Percentiles rank a stretch among this genome's conserved stretches.
Evolutionary conservation across 2,329 filamentous ascomycete genomes (phyloP).

Genomic region (Talaromyces sp.): DNA sequence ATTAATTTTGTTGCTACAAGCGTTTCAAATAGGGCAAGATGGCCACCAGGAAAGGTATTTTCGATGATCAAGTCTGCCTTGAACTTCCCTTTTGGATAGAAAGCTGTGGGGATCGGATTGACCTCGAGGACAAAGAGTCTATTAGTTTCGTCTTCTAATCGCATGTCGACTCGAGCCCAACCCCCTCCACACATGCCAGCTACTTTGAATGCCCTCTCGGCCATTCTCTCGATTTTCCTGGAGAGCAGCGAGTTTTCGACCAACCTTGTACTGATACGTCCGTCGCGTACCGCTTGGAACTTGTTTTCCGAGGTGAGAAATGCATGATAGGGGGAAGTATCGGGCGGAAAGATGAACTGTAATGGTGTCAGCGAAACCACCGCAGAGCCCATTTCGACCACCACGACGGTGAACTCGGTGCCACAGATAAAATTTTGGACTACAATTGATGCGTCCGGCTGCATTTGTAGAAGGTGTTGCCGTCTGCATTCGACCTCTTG

Average conservation of each 20-base stretch:
- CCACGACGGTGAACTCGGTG: constrained; percentile 1
- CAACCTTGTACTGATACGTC: constrained; percentile 3
- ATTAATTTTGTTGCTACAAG: constrained; percentile 16
- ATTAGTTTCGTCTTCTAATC: constrained; percentile 1
- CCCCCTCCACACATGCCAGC: constrained; percentile 6
- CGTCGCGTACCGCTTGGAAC: constrained; percentile 7
- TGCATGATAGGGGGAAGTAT: background rate
- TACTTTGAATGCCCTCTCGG: constrained; percentile 9
- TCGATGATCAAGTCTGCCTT: constrained; percentile 8
- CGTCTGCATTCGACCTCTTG: too few species aligned
- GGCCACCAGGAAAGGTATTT: constrained; percentile 14
- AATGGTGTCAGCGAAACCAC: constrained; percentile 10
- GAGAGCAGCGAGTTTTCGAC: constrained; percentile 3
- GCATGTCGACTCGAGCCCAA: constrained; percentile 4
- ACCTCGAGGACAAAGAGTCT: background rate
- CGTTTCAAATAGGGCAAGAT: constrained; percentile 17
- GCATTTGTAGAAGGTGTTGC: background rate
- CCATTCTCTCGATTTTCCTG: background rate
- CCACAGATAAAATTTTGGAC: constrained; percentile 14
- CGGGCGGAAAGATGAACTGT: constrained; percentile 6
- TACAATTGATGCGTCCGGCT: background rate
- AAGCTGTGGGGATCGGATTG: background rate
- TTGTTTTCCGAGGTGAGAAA: constrained; percentile 14
- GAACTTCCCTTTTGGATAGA: background rate
- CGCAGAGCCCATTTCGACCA: constrained; percentile 12